Evolutionary conservation across 1,284 basidiomycete species (phyloP).

Genomic region (Cutaneotrichosporon curvatum): DNA sequence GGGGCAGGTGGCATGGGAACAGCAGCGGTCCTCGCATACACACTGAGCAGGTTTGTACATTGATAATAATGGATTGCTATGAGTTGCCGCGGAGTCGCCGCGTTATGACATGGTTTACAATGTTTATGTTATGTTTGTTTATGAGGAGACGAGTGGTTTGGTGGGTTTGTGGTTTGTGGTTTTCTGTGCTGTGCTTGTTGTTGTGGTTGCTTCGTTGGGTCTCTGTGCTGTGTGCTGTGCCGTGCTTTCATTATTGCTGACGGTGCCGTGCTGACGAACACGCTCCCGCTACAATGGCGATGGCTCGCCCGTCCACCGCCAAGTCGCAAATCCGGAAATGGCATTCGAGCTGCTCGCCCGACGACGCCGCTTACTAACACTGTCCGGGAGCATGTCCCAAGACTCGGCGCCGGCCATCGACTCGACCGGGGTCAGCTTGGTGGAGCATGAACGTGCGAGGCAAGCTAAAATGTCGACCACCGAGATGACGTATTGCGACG

Average conservation of each 20-base stretch:
- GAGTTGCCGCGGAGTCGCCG: no score
- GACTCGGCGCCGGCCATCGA: constrained; percentile 1
- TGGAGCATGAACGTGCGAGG: constrained; percentile 20
- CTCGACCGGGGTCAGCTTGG: constrained; percentile 13
- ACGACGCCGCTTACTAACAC: constrained; percentile 19
- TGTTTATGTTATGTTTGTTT: neutral
- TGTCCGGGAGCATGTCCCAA: constrained; percentile 19
- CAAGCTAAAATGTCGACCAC: constrained; percentile 31
- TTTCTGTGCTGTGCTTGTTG: no score
- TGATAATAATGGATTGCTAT: no score
- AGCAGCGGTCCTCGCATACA: neutral
- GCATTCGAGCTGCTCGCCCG: constrained; percentile 16
- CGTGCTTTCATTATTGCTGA: no score
- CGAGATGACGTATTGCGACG: constrained; percentile 32
- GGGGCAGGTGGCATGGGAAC: constrained; percentile 32
- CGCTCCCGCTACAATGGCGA: no score
- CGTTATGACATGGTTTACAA: no score
- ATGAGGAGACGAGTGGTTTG: neutral
- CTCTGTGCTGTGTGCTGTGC: no score
- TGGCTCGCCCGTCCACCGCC: constrained; percentile 23
- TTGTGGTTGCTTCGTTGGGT: no score
- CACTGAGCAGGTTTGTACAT: no score
- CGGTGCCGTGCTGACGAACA: no score
- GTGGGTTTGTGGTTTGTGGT: constrained; percentile 3
- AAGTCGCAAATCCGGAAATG: constrained; percentile 20